Evolutionary conservation across 495 filamentous ascomycete genomes (phyloP).

Genomic region (Trichoderma orchidacearum): DNA sequence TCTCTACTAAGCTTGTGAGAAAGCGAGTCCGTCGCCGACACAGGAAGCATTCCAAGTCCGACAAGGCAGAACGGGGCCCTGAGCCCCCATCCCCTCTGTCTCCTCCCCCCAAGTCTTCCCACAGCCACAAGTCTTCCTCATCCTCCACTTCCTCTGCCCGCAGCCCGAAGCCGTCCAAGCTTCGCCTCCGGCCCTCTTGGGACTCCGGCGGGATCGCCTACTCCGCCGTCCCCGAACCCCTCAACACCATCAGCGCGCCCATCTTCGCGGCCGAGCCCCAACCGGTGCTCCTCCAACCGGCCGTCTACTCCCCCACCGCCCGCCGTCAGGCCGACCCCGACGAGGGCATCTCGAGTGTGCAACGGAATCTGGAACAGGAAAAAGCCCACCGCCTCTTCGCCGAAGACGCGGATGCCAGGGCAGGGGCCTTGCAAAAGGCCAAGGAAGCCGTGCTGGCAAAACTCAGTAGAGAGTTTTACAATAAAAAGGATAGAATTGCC

Average conservation of each 20-base stretch:
- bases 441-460: constrained; percentile 31
- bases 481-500: not conserved
- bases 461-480: constrained; percentile 25
- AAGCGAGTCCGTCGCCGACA: constrained; percentile 26
- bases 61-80: constrained; percentile 4
- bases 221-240: constrained; percentile 3
- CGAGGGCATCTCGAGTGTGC: constrained; percentile 26
- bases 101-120: not conserved
- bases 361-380: constrained; percentile 25
- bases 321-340: constrained; percentile 7
- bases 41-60: constrained; percentile 4
- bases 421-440: constrained; percentile 26
- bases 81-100: constrained; percentile 4
- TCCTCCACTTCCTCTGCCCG: not conserved
- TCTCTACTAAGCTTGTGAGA: constrained; percentile 35
- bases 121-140: not conserved
- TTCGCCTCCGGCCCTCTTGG: not conserved
- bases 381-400: constrained; percentile 19
- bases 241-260: constrained; percentile 29
- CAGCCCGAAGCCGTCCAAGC: not conserved
- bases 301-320: constrained; percentile 31
- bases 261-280: constrained; percentile 29
- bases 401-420: constrained; percentile 24
- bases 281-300: constrained; percentile 26
- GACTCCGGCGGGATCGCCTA: not conserved